These are phyloP conservation scores for Talaromyces piceae DNA, from an alignment of 2,329 filamentous ascomycete genomes.

Conservation along the genomic window DNA sequence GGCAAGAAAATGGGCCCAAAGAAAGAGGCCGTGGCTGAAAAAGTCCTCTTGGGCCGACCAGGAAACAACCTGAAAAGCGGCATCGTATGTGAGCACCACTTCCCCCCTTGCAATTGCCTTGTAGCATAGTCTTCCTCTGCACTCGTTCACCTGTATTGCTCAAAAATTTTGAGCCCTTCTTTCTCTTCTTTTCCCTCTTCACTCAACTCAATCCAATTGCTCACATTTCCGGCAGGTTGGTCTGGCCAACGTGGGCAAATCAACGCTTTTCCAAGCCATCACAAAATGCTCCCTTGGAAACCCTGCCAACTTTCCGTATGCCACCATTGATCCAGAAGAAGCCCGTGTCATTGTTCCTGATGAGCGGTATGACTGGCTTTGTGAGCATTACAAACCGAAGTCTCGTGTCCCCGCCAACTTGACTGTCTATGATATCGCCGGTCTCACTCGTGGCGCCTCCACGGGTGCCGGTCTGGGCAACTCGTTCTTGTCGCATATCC, in stretches of 20 bases:
- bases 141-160: no score
- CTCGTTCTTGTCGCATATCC: slow-evolving; percentile 96
- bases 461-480: slow-evolving; percentile 97
- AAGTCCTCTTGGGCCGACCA: slow-evolving; percentile 89
- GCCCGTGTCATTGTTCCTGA: slow-evolving; percentile 95
- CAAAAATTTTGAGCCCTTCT: no score
- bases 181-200: background rate
- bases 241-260: slow-evolving; percentile 98
- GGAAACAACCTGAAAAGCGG: slow-evolving; percentile 99
- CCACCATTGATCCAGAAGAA: slow-evolving; percentile 98
- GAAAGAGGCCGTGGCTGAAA: slow-evolving; percentile 85
- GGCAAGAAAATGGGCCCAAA: slow-evolving; percentile 86
- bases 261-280: slow-evolving; percentile 98
- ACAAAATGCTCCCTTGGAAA: slow-evolving; percentile 97
- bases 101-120: background rate
- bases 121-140: no score
- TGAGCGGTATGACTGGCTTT: slow-evolving; percentile 91
- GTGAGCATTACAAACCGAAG: slow-evolving; percentile 95
- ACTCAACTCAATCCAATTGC: slow-evolving; percentile 12
- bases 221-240: slow-evolving; percentile 62
- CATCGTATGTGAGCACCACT: slow-evolving; percentile 68
- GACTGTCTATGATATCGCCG: slow-evolving; percentile 97
- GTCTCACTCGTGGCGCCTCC: slow-evolving; percentile 89
- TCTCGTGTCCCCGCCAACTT: slow-evolving; percentile 93
- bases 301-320: slow-evolving; percentile 98